A percentile compares a stretch with the other conserved stretches of the same genome.
Evolutionary conservation across 2,329 filamentous ascomycete genomes (phyloP).

Genomic region (Talaromyces sp.): DNA sequence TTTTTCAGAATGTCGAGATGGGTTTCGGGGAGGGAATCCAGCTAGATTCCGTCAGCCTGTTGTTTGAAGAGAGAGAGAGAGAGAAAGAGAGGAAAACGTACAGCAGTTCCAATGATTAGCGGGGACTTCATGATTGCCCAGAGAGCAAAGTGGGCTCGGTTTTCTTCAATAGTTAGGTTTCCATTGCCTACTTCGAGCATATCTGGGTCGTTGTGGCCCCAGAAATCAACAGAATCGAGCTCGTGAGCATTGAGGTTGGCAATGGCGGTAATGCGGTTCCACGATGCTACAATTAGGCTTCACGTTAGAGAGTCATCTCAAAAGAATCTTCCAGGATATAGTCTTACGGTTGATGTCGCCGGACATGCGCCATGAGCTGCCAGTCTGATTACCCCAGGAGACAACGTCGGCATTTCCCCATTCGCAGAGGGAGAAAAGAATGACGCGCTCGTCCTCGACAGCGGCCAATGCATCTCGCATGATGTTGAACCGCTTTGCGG

Average conservation of each 20-base stretch:
- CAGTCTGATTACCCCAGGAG: conserved; percentile 46
- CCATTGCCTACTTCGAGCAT: conserved; percentile 50
- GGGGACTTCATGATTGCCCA: conserved; percentile 50
- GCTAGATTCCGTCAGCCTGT: conserved; percentile 14
- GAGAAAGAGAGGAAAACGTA: conserved; percentile 11
- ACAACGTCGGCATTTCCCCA: conserved; percentile 51
- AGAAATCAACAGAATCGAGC: conserved; percentile 43
- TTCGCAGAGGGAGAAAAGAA: conserved; percentile 50
- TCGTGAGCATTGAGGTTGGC: conserved; percentile 48
- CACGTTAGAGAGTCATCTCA: not conserved
- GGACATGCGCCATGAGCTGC: conserved; percentile 42
- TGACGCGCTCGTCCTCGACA: conserved; percentile 35
- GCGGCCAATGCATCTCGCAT: conserved; percentile 51
- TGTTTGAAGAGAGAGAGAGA: not conserved
- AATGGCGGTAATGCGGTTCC: conserved; percentile 35
- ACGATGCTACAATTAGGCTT: conserved; percentile 15
- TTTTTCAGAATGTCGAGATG: conserved; percentile 43
- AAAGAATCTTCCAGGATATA: too few species aligned
- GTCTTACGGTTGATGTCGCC: conserved; percentile 27
- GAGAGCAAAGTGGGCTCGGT: conserved; percentile 47
- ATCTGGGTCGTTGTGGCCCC: conserved; percentile 48
- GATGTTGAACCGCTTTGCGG: conserved; percentile 41
- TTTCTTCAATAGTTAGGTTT: conserved; percentile 42
- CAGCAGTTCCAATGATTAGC: conserved; percentile 43
- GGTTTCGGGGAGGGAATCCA: conserved; percentile 30